Evolutionary conservation across 2,329 filamentous ascomycete species (phyloP), one percentile per base, ranked within the genome.

Genomic region (Endoconidiophora polonica): DNA sequence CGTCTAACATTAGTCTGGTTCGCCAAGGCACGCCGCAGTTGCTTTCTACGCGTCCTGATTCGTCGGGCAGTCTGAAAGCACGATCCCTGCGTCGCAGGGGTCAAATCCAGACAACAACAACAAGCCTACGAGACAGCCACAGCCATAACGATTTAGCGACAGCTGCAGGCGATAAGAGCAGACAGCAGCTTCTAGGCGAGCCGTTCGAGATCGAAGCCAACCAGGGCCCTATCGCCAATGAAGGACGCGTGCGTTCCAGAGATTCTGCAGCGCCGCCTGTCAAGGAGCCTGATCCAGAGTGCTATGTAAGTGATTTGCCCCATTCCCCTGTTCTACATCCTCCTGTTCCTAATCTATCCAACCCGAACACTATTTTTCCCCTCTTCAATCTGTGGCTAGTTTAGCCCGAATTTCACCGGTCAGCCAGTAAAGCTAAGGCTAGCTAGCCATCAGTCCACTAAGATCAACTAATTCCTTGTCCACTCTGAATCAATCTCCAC

Each of bases 161-260:
- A 26, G 42, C 24, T 40, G 23, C 4, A 24, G 26, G 23, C 24
- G 14, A 46, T 29, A 22, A 33, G 5, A 33, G n/a, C 26, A 12
- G n/a, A 40, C 23, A 29, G 7, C 24, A 44, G 18, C 38, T 36
- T 18, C 44, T 46, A 14, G 38, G 9, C 12, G 37, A 46, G 20
- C n/a, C 43, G 10, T 16, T 40, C 16, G 49, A 46, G 24, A 22
- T 40, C 7, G 44, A 50, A 14, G 22, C 49, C 22, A 37, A n/a
- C 29, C 38, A 16, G 5, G 36, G 33, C 12, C 37, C 49, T 29
- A 26, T 46, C 10, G 83, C 81, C 66, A 87, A 90, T 69, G 86
- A 87, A 74, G 83, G 85, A 70, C 87, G 86, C 68, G 80, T 77
- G 68, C 84, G 85, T 64, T 70, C 81, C 62, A 82, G 79, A 71